Conservation (phyloP, 1,284 basidiomycete species). For the Afroboletus lepidellus region DNA sequence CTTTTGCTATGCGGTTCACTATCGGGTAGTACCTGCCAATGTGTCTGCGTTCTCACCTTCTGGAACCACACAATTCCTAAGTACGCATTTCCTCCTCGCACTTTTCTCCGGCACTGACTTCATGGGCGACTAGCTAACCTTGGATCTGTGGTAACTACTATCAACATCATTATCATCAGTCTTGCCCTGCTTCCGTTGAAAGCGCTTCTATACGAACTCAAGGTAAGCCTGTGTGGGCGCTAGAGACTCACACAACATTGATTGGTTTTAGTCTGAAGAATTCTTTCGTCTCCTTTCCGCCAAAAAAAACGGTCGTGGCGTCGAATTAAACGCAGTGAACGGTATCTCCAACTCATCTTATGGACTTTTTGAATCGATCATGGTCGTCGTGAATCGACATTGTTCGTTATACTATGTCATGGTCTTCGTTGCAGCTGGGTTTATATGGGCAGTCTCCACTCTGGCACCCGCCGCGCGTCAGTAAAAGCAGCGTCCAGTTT, state of each 20-base stretch:
- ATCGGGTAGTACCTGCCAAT: conserved; percentile 10
- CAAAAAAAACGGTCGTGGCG: neutral
- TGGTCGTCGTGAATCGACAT: neutral
- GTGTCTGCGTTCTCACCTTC: neutral
- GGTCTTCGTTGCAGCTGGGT: conserved; percentile 1
- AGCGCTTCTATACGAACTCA: conserved; percentile 7
- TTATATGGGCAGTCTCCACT: conserved; percentile 9
- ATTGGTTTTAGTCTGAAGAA: conserved; percentile 14
- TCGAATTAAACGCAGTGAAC: conserved; percentile 6
- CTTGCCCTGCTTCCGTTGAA: conserved; percentile 10
- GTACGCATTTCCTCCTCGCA: neutral
- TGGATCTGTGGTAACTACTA: conserved; percentile 9
- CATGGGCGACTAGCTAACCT: conserved; percentile 1
- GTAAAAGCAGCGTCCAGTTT: neutral
- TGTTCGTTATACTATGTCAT: conserved; percentile 12
- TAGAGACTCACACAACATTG: neutral
- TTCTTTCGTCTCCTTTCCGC: conserved; percentile 12
- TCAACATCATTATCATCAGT: conserved; percentile 17
- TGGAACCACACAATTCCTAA: conserved; percentile 3
- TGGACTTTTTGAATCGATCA: conserved; percentile 5
- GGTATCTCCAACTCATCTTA: conserved; percentile 15
- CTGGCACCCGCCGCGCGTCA: conserved; percentile 1
- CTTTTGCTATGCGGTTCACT: conserved; percentile 15
- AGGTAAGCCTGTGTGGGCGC: conserved; percentile 1
- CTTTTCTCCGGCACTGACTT: neutral